Evolutionary conservation across 2,329 filamentous ascomycete genomes (phyloP), one percentile per base, ranked within the genome.

Genomic region (Epichloe gansuensis): DNA sequence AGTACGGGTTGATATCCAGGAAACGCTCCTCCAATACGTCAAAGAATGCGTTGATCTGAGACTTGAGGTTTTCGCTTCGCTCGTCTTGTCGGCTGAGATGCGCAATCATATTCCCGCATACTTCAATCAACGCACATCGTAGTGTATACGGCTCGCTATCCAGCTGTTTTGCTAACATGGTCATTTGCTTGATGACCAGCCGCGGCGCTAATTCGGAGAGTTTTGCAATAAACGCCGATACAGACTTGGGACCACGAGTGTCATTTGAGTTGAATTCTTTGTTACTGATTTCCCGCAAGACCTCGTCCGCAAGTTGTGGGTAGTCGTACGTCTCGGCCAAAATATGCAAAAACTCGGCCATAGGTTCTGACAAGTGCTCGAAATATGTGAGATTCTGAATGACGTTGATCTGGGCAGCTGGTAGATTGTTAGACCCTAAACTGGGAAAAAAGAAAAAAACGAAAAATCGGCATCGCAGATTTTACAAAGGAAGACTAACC

Each of bases 191-290:
- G 62, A 96, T 95, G 51, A 98, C 90, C 25, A 96, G 73, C 55
- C 90, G 81, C 4, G 94, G 93, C 3, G 87, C 86, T 54, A 98
- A 76, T 65, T 97, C 93, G 0, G 93, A 97, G 31, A 98, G 77
- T 64, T 91, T 95, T 53, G 90, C 80, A 59, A 98, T 86, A 63
- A 98, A 98, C 1, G 87, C 80, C 13, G 93, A 97, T 7, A 97
- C 89, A 0, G 91, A 97, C 68, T 97, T 98, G 12, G 94, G 93
- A 0, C 93, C 93, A 64, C 86, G 89, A 1, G 87, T 89, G 66
- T 98, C 94, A 62, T 94, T 98, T 56, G 86, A 91, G 68, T 94
- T 96, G 72, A 97, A 98, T 64, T 97, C 91, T 66, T 95, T 98
- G 69, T 90, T 95, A 66, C 90, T 95, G 58, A 98, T 79, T 64